These are phyloP conservation scores for Dipteronia sinensis DNA, from an alignment of 345 rosid genomes.

Conservation along the genomic window DNA sequence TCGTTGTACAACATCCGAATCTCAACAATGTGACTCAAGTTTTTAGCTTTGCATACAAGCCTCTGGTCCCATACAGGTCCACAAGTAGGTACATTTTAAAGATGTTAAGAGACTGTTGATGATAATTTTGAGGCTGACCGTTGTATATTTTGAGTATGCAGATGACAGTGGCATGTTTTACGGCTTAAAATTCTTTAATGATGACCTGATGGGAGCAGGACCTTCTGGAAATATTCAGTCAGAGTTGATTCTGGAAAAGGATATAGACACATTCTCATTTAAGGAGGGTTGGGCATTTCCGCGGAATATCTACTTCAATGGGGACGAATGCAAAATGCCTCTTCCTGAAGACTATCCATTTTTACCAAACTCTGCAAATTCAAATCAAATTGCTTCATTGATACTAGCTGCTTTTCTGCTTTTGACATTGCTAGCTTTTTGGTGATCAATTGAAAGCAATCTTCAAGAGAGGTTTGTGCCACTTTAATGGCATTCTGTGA, in stretches of 20 bases:
- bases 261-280: slow-evolving; percentile 29
- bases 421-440: slow-evolving; percentile 4
- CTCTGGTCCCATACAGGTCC: slow-evolving; percentile 22
- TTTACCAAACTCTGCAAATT: slow-evolving; percentile 29
- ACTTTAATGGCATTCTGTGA: background rate
- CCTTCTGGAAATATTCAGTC: slow-evolving; percentile 43
- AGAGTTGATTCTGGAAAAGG: slow-evolving; percentile 38
- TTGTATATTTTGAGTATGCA: slow-evolving; percentile 18
- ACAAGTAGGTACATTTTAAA: slow-evolving; percentile 17
- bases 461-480: too few species aligned
- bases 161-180: slow-evolving; percentile 50
- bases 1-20: slow-evolving; percentile 41
- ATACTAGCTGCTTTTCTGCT: slow-evolving; percentile 9
- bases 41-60: slow-evolving; percentile 31
- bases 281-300: slow-evolving; percentile 48
- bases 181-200: slow-evolving; percentile 37
- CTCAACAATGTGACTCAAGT: slow-evolving; percentile 31
- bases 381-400: background rate
- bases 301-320: slow-evolving; percentile 39
- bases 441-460: background rate
- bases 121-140: too few species aligned
- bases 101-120: background rate
- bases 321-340: slow-evolving; percentile 41
- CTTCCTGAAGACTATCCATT: slow-evolving; percentile 37
- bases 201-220: slow-evolving; percentile 36